These are phyloP conservation scores for Scytalidium sp. DNA, from an alignment of 2,329 filamentous ascomycete species.

Conservation along the genomic window DNA sequence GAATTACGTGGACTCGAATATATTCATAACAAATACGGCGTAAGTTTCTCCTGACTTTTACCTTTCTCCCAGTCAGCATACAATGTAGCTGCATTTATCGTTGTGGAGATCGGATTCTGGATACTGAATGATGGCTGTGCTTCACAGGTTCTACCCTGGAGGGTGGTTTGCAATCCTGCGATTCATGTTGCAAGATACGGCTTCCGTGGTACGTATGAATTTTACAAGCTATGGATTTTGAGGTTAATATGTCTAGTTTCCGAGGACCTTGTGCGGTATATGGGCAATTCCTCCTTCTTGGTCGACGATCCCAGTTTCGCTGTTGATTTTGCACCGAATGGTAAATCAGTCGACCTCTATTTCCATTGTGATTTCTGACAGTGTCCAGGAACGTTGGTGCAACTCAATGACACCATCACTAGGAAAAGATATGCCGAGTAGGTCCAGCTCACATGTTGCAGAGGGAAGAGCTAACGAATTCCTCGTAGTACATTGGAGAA, in stretches of 20 bases:
- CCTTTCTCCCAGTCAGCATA: not conserved
- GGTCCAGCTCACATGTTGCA: not conserved
- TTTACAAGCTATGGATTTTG: not conserved
- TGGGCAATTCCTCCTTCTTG: conserved; percentile 58
- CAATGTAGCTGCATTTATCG: not conserved
- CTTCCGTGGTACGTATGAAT: conserved; percentile 45
- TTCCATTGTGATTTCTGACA: conserved; percentile 2
- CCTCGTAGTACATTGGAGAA: conserved; percentile 51
- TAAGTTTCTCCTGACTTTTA: conserved; percentile 26
- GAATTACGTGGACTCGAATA: conserved; percentile 78
- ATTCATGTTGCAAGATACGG: conserved; percentile 71
- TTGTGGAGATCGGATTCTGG: not conserved
- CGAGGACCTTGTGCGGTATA: conserved; percentile 72
- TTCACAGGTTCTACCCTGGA: conserved; percentile 60
- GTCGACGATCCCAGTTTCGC: conserved; percentile 61
- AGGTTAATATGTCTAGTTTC: conserved; percentile 44
- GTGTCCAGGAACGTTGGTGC: conserved; percentile 46
- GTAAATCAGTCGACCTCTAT: conserved; percentile 8
- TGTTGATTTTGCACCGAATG: conserved; percentile 68
- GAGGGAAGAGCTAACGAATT: not conserved
- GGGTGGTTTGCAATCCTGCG: conserved; percentile 69
- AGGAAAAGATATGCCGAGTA: conserved; percentile 60
- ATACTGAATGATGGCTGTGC: not conserved
- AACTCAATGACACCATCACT: conserved; percentile 61
- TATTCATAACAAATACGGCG: conserved; percentile 70